phyloP scores from a whole-genome alignment of 1,284 basidiomycete species.

The Puccinia coronata region DNA sequence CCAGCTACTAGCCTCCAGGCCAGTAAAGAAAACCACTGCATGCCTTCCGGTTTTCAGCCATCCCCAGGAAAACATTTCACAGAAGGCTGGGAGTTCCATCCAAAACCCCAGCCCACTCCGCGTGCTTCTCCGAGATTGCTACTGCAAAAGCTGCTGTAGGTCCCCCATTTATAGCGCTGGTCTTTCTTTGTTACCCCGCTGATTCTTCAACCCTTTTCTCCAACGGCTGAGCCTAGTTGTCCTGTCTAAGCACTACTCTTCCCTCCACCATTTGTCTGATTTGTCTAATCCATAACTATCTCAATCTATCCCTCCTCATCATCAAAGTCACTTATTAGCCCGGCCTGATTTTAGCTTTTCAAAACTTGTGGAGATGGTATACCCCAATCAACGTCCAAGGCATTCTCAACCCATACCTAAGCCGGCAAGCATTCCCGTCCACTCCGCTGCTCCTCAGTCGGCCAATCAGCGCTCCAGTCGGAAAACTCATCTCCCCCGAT shows the following conservation, averaged over 20 bases:
- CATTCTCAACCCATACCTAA: background rate
- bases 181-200: background rate
- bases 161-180: background rate
- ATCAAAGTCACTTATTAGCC: background rate
- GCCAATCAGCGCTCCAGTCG: background rate
- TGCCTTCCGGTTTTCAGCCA: background rate
- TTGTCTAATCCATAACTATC: background rate
- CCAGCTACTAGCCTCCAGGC: background rate
- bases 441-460: background rate
- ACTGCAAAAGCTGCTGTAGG: background rate
- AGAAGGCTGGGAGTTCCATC: conserved; percentile 14
- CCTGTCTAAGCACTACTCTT: background rate
- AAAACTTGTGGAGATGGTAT: background rate
- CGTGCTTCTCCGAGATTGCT: background rate
- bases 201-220: background rate
- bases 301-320: no score
- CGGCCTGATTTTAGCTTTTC: no score
- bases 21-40: background rate
- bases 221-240: background rate
- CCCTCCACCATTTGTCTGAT: background rate
- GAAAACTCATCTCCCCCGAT: background rate
- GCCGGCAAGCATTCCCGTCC: conserved; percentile 3
- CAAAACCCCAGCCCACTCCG: conserved; percentile 7
- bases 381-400: background rate
- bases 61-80: background rate